Percentiles rank a stretch among this genome's conserved stretches.
phyloP scores from a whole-genome alignment of 2,329 filamentous ascomycete genomes.

The Orbilia oligospora region DNA sequence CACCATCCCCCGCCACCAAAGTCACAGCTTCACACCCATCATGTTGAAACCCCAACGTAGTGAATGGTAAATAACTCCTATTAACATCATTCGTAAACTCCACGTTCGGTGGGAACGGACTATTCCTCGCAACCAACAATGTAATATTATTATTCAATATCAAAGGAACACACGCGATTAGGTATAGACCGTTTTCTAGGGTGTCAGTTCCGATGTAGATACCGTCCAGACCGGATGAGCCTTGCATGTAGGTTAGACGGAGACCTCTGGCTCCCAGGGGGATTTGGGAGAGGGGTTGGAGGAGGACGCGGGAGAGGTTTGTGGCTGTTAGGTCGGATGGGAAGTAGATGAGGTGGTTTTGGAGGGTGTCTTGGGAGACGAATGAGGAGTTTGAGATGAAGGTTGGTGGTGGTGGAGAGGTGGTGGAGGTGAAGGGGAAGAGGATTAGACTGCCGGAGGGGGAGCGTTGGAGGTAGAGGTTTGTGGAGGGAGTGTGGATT shows the following conservation, averaged over 20 bases:
- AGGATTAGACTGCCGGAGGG: not conserved
- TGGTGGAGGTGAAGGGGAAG: not conserved
- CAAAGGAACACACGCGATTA: not conserved
- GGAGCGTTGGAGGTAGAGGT: conserved; percentile 9
- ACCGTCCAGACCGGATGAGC: not conserved
- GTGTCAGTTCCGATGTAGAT: conserved; percentile 7
- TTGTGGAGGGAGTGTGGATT: not conserved
- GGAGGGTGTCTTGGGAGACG: not conserved
- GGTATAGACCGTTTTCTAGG: not conserved
- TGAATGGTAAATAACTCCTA: not conserved
- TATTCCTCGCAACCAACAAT: not conserved
- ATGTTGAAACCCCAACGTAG: conserved; percentile 6
- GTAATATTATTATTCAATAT: not conserved
- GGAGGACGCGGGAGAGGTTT: conserved; percentile 11
- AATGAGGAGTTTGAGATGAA: conserved; percentile 10
- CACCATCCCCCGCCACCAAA: not conserved
- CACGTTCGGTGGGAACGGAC: conserved; percentile 4
- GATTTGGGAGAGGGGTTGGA: conserved; percentile 1
- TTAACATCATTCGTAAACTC: conserved; percentile 16
- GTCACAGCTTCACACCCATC: conserved; percentile 1
- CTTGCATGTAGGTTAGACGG: conserved; percentile 14
- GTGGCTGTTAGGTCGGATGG: conserved; percentile 1
- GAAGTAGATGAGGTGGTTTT: conserved; percentile 13
- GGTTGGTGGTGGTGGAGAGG: not conserved
- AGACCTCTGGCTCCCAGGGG: not conserved